These are phyloP conservation scores for Phytophthora sp. DNA, from an alignment of 352 stramenopile genomes.

Conservation along the genomic window DNA sequence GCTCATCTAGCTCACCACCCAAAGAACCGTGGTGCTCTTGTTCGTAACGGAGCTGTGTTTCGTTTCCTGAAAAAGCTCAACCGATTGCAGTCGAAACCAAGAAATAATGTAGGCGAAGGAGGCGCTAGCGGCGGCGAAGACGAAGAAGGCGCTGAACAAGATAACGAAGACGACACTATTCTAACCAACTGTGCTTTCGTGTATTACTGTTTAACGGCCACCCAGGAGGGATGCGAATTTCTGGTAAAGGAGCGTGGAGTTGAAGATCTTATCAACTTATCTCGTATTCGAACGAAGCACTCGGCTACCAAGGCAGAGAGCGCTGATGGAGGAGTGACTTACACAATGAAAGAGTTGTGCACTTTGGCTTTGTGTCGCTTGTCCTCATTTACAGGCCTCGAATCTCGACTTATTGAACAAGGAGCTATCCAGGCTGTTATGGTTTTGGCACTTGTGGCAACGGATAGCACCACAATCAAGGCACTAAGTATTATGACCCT, in stretches of 20 bases:
- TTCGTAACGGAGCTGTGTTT: conserved; percentile 64
- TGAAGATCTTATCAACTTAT: conserved; percentile 73
- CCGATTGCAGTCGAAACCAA: conserved; percentile 31
- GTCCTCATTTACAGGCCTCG: conserved; percentile 66
- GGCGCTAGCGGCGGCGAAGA: conserved; percentile 7
- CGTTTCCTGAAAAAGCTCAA: conserved; percentile 61
- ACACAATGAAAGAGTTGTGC: conserved; percentile 69
- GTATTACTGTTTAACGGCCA: conserved; percentile 67
- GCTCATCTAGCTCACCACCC: conserved; percentile 64
- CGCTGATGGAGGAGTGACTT: conserved; percentile 4
- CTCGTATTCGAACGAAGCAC: conserved; percentile 48
- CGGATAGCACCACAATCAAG: conserved; percentile 69
- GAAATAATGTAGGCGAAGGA: neutral
- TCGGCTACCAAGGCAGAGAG: conserved; percentile 6
- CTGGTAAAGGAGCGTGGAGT: conserved; percentile 77
- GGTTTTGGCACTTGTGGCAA: conserved; percentile 76
- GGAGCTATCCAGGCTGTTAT: conserved; percentile 73
- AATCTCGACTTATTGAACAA: conserved; percentile 72
- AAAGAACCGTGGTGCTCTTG: conserved; percentile 59
- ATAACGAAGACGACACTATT: conserved; percentile 46
- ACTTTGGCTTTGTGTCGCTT: conserved; percentile 74
- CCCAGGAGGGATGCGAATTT: conserved; percentile 72
- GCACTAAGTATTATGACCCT: conserved; percentile 74
- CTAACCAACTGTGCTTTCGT: conserved; percentile 77
- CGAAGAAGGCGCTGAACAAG: conserved; percentile 24